Base-by-base conservation (phyloP, 2,329 filamentous ascomycete genomes). In the Diaporthe helianthi region DNA sequence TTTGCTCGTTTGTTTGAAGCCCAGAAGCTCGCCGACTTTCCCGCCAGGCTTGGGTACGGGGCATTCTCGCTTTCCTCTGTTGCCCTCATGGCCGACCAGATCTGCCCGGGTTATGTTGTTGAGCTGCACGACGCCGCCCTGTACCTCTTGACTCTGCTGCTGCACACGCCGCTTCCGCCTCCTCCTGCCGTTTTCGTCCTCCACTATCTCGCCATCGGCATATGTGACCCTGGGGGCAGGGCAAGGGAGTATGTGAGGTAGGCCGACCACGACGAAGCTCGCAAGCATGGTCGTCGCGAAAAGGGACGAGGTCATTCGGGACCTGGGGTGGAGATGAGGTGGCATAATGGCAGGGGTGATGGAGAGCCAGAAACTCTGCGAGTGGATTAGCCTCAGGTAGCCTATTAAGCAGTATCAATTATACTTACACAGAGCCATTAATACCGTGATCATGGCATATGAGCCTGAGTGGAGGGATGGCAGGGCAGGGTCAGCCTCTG, bases 251-350 rank as follows among this genome's bases (percentile, higher is more conserved):
- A 97, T 78, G 79, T 99, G 96, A 26, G 96, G 96, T 53, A 97
- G 85, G 36, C 89, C 93, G 65, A 99, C 96, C 72, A 99, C 94
- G 72, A 97, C 87, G 80, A 99, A 97, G 74, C 92, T 96, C 38
- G 94, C 90, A 72, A 93, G 86, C 67, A 98, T 87, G 1, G 95
- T 98, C n/a, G 92, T 93, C 63, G 93, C 94, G 83, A 99, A 99
- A 71, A 99, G 90, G 54, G 94, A 96, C 68, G 92, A 94, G 75
- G 96, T 99, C 83, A 93, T 93, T 76, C 93, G 91, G 74, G 95
- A 98, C 80, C 94, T 91, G 41, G 96, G 96, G 80, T 99, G 96
- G 51, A 99, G 90, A 81, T 95, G 92, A 73, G 93, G 92, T 76
- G 93, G 90, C 92, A 96, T 96, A 78, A 77, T 82, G 75, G 73